Percentiles rank a stretch among this genome's conserved stretches.
Conservation (phyloP, 2,329 filamentous ascomycete species). For the Zopfia rhizophila region DNA sequence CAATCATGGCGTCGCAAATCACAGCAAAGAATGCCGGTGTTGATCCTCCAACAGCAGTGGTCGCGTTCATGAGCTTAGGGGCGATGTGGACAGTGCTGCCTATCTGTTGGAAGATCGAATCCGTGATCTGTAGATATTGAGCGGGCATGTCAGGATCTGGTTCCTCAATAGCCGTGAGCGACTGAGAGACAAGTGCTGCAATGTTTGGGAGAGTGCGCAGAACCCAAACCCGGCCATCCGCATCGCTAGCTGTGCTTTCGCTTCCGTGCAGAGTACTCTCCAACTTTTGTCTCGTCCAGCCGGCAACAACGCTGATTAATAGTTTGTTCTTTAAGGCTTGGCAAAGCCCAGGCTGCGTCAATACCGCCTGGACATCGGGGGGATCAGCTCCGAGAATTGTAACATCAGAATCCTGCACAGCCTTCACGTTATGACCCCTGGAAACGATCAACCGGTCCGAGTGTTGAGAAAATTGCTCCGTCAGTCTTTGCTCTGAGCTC, state of each 20-base stretch:
- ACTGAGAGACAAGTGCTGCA: constrained; percentile 56
- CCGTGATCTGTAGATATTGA: constrained; percentile 26
- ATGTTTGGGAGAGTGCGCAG: constrained; percentile 59
- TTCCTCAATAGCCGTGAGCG: constrained; percentile 49
- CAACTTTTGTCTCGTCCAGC: constrained; percentile 57
- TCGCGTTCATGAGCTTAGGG: constrained; percentile 37
- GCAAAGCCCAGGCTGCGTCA: constrained; percentile 51
- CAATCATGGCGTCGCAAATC: constrained; percentile 43
- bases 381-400: constrained; percentile 62
- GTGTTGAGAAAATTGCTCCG: constrained; percentile 43
- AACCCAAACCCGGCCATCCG: constrained; percentile 41
- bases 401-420: constrained; percentile 51
- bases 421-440: constrained; percentile 49
- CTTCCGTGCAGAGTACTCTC: constrained; percentile 50
- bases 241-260: constrained; percentile 10
- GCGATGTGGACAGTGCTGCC: constrained; percentile 34
- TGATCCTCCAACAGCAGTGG: constrained; percentile 41
- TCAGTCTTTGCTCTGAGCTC: constrained; percentile 48
- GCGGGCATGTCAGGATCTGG: constrained; percentile 28
- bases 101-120: constrained; percentile 36
- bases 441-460: constrained; percentile 44
- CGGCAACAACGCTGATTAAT: constrained; percentile 63
- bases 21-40: constrained; percentile 46
- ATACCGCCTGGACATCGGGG: constrained; percentile 51
- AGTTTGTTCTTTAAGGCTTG: constrained; percentile 58